Percentiles rank a stretch among this genome's conserved stretches.
Evolutionary conservation across 2,329 filamentous ascomycete genomes (phyloP).

Genomic region (Talaromyces sp.): DNA sequence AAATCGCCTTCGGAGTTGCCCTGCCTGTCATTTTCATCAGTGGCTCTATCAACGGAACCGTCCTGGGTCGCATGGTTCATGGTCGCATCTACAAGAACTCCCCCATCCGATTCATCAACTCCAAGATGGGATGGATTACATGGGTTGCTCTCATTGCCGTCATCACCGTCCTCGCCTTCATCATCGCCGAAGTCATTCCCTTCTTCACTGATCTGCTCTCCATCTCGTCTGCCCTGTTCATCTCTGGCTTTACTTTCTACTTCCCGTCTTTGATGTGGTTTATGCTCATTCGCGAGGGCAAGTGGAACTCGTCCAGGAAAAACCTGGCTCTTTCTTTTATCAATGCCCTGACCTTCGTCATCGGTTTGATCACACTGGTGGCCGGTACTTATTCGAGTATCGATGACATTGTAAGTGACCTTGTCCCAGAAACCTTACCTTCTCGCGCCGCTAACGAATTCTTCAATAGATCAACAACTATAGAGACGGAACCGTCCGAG

Average conservation of each 20-base stretch:
- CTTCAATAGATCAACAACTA: slow-evolving; percentile 8
- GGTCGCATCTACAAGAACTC: slow-evolving; percentile 30
- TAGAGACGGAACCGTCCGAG: slow-evolving; percentile 1
- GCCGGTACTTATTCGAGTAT: slow-evolving; percentile 70
- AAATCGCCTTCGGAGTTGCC: slow-evolving; percentile 29
- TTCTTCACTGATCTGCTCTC: slow-evolving; percentile 68
- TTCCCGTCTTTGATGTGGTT: slow-evolving; percentile 45
- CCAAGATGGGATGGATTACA: slow-evolving; percentile 30
- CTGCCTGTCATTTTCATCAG: slow-evolving; percentile 35
- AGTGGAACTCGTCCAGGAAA: slow-evolving; percentile 34
- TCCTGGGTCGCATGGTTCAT: slow-evolving; percentile 29
- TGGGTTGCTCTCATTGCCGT: slow-evolving; percentile 26
- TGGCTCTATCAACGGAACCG: slow-evolving; percentile 33
- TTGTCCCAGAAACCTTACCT: background rate
- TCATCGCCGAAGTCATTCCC: slow-evolving; percentile 80
- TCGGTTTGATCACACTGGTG: slow-evolving; percentile 69
- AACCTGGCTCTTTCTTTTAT: slow-evolving; percentile 52
- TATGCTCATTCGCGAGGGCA: slow-evolving; percentile 24
- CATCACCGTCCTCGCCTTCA: slow-evolving; percentile 75
- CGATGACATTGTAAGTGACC: slow-evolving; percentile 28
- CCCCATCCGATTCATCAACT: slow-evolving; percentile 32
- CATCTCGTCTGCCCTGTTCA: slow-evolving; percentile 61
- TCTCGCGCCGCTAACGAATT: slow-evolving; percentile 3
- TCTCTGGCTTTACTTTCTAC: slow-evolving; percentile 85
- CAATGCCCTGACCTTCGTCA: slow-evolving; percentile 65